phyloP scores from a whole-genome alignment of 805 yeast species.

The Isabelozyma gotoi region DNA sequence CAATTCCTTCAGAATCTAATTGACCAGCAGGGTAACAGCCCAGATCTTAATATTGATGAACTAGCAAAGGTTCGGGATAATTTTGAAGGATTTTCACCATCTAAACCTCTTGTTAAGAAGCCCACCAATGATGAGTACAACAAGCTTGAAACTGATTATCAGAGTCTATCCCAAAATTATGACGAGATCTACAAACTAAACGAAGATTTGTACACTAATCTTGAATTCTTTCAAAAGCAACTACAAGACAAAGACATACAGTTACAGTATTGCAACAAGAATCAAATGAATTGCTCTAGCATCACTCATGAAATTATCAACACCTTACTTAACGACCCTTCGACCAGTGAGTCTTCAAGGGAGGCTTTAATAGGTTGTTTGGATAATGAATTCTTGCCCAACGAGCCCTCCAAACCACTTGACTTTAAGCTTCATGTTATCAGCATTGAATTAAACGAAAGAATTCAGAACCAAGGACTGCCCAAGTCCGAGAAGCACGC shows the following conservation, averaged over 20 bases:
- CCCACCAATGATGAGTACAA: constrained; percentile 4
- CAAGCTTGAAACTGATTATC: constrained; percentile 18
- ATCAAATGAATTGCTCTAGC: constrained; percentile 11
- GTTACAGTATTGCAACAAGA: constrained; percentile 10
- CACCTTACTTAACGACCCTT: constrained; percentile 14
- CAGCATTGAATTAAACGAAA: constrained; percentile 16
- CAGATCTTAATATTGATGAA: constrained; percentile 2
- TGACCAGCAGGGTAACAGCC: constrained; percentile 13
- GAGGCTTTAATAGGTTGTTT: constrained; percentile 16
- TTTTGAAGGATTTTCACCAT: background rate
- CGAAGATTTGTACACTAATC: constrained; percentile 36
- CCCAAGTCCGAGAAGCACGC: background rate
- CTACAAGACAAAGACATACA: background rate
- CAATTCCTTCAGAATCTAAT: constrained; percentile 39
- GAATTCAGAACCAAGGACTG: background rate
- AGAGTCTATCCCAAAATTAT: constrained; percentile 23
- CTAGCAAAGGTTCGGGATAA: constrained; percentile 1
- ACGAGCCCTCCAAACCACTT: constrained; percentile 11
- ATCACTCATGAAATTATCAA: constrained; percentile 20
- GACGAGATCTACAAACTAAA: constrained; percentile 35
- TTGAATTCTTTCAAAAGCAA: constrained; percentile 29
- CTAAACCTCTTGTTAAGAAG: background rate
- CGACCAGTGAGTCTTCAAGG: constrained; percentile 14
- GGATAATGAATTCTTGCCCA: constrained; percentile 4
- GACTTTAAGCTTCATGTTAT: constrained; percentile 24